A percentile compares a stretch with the other conserved stretches of the same genome.
phyloP scores from a whole-genome alignment of 2,329 filamentous ascomycete species.

The Claviceps citrina region DNA sequence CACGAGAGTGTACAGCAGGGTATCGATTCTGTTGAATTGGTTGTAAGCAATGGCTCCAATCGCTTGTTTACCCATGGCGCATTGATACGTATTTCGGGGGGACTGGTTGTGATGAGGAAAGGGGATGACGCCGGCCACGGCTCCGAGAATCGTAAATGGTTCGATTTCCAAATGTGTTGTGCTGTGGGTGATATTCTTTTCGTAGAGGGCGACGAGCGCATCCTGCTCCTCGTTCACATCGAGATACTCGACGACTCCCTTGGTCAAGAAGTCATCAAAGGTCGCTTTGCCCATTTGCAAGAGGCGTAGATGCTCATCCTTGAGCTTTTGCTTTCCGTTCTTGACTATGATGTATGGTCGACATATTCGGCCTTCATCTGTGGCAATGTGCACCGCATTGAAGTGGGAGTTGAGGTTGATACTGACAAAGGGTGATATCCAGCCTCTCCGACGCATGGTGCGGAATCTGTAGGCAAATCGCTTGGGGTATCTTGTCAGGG shows the following conservation, averaged over 20 bases:
- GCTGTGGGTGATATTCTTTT: conserved; percentile 63
- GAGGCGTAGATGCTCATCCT: conserved; percentile 59
- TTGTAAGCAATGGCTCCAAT: conserved; percentile 97
- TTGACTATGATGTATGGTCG: conserved; percentile 91
- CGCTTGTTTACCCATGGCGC: conserved; percentile 99
- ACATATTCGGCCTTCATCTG: conserved; percentile 92
- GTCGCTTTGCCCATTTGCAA: conserved; percentile 70
- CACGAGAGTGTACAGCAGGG: conserved; percentile 86
- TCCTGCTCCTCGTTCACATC: conserved; percentile 99
- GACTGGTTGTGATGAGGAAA: conserved; percentile 99
- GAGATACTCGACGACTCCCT: conserved; percentile 86
- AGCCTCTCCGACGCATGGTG: conserved; percentile 71
- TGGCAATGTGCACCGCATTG: conserved; percentile 83
- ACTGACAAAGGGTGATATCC: conserved; percentile 90
- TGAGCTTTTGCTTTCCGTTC: conserved; percentile 69
- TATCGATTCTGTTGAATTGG: conserved; percentile 93
- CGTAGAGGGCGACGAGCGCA: conserved; percentile 79
- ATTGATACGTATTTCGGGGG: conserved; percentile 95
- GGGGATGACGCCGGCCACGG: conserved; percentile 88
- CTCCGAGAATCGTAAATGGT: conserved; percentile 89
- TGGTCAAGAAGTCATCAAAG: conserved; percentile 86
- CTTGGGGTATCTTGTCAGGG: conserved; percentile 73
- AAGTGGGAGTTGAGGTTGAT: conserved; percentile 93
- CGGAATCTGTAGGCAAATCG: conserved; percentile 75
- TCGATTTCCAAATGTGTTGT: conserved; percentile 96